Evolutionary conservation across 2,329 filamentous ascomycete species (phyloP).

Genomic region (Aspergillus latus): DNA sequence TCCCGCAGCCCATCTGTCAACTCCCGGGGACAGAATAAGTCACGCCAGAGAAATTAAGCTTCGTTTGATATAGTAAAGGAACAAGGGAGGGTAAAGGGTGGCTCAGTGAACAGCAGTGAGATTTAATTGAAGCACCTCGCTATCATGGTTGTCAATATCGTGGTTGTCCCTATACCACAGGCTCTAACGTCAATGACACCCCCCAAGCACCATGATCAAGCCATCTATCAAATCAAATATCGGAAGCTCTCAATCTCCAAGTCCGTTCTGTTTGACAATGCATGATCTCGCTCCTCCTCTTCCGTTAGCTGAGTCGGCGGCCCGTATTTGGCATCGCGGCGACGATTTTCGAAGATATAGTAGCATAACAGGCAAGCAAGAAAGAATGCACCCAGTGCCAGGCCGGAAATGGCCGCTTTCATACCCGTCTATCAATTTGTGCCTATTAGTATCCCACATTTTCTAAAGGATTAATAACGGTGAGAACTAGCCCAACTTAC

Average conservation of each 20-base stretch:
- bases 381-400: conserved; percentile 32
- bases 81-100: too few relatives aligned
- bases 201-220: too few relatives aligned
- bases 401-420: conserved; percentile 31
- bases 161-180: too few relatives aligned
- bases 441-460: neutral
- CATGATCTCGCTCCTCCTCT: neutral
- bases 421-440: conserved; percentile 32
- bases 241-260: neutral
- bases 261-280: neutral
- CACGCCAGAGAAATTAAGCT: too few relatives aligned
- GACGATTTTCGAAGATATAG: conserved; percentile 33
- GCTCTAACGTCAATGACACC: too few relatives aligned
- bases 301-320: neutral
- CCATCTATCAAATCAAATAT: neutral
- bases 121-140: too few relatives aligned
- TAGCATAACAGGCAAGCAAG: conserved; percentile 29
- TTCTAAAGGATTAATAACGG: too few relatives aligned
- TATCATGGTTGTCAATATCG: too few relatives aligned
- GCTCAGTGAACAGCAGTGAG: too few relatives aligned
- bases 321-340: conserved; percentile 31
- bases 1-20: too few relatives aligned
- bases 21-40: too few relatives aligned
- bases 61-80: too few relatives aligned
- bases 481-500: conserved; percentile 19